phyloP scores from a whole-genome alignment of 2,329 filamentous ascomycete species.

The Penicillium sp. region DNA sequence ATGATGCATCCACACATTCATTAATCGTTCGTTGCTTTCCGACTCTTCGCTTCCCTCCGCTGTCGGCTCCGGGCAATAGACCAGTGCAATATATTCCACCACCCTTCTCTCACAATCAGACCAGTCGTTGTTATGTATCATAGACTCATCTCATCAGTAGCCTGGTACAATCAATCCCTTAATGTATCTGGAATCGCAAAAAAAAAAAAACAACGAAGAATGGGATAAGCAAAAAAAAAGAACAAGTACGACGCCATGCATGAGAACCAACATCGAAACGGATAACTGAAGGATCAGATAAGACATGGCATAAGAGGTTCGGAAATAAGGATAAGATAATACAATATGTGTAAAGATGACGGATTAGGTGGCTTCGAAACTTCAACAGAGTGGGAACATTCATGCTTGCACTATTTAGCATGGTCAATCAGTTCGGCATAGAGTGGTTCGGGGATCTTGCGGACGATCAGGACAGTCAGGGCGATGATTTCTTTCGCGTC shows the following conservation, averaged over 20 bases:
- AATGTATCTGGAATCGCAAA: slow-evolving; percentile 1
- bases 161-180: background rate
- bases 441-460: slow-evolving; percentile 86
- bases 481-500: slow-evolving; percentile 84
- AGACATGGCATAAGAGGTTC: slow-evolving; percentile 9
- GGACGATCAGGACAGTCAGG: slow-evolving; percentile 82
- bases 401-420: slow-evolving; percentile 57
- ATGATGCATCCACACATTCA: slow-evolving; percentile 1
- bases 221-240: slow-evolving; percentile 1
- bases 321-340: slow-evolving; percentile 1
- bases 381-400: background rate
- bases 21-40: slow-evolving; percentile 4
- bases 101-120: background rate
- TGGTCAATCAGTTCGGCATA: slow-evolving; percentile 90
- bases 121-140: slow-evolving; percentile 14
- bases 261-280: background rate
- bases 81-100: background rate
- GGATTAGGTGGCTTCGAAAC: background rate
- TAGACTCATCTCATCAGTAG: slow-evolving; percentile 21
- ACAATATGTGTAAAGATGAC: background rate
- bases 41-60: background rate
- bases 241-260: background rate
- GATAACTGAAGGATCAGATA: slow-evolving; percentile 3
- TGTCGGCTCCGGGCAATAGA: background rate
- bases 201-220: background rate